phyloP scores from a whole-genome alignment of 129 eudicot species.

The Pulicaria dysenterica region DNA sequence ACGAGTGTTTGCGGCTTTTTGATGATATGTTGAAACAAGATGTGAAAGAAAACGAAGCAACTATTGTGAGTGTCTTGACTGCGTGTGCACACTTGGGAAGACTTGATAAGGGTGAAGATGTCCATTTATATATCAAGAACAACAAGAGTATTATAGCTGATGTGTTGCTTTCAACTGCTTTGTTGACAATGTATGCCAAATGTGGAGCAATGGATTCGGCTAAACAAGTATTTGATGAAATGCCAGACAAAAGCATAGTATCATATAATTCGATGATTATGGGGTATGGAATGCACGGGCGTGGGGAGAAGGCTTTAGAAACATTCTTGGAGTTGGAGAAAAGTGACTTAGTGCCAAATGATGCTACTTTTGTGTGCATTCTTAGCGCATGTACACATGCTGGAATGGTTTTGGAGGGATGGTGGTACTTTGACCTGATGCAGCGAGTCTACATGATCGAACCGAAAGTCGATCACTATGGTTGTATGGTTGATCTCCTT shows the following conservation, averaged over 20 bases:
- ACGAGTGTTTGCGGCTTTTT: constrained; percentile 52
- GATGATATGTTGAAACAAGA: constrained; percentile 52
- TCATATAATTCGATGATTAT: constrained; percentile 80
- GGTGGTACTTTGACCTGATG: constrained; percentile 77
- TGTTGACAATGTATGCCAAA: constrained; percentile 71
- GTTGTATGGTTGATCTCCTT: constrained; percentile 76
- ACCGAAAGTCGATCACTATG: constrained; percentile 72
- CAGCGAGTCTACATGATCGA: constrained; percentile 58
- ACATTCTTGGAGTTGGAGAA: constrained; percentile 51
- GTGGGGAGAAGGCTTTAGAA: constrained; percentile 66
- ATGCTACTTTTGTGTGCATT: constrained; percentile 66
- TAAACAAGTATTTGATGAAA: constrained; percentile 52
- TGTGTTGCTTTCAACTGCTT: constrained; percentile 61
- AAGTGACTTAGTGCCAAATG: constrained; percentile 55
- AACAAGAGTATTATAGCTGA: constrained; percentile 42
- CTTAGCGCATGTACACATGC: constrained; percentile 67
- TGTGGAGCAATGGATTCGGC: constrained; percentile 72
- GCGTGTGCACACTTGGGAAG: constrained; percentile 64
- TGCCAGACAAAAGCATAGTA: constrained; percentile 60
- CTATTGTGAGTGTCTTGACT: constrained; percentile 55
- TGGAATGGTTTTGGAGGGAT: constrained; percentile 72
- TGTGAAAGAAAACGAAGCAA: constrained; percentile 55
- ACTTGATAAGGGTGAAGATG: constrained; percentile 53
- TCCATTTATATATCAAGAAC: constrained; percentile 50
- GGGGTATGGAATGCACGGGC: constrained; percentile 73